phyloP scores from a whole-genome alignment of 805 yeast species.

The Pichia paraexigua region DNA sequence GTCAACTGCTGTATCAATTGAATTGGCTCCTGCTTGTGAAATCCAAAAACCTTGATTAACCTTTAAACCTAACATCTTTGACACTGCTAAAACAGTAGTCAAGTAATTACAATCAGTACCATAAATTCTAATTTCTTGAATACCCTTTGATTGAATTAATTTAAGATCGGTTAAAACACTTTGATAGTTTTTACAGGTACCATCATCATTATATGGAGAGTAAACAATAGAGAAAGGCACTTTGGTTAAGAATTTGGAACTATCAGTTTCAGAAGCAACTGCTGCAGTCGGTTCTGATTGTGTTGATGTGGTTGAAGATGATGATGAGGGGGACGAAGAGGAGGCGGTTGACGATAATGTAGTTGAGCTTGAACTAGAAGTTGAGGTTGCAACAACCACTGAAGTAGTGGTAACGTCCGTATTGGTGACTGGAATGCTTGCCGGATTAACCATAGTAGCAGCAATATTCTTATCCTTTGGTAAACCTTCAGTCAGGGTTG shows the following conservation, averaged over 20 bases:
- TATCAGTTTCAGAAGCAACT: conserved; percentile 22
- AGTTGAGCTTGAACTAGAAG: conserved; percentile 2
- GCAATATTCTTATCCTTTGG: conserved; percentile 9
- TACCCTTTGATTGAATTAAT: conserved; percentile 51
- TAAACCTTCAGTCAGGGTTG: conserved; percentile 11
- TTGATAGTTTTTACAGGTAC: conserved; percentile 54
- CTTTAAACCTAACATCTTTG: conserved; percentile 50
- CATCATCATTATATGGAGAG: conserved; percentile 68
- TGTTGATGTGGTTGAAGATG: conserved; percentile 23
- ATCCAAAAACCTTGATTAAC: conserved; percentile 91
- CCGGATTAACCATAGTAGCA: conserved; percentile 9
- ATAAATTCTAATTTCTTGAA: conserved; percentile 63
- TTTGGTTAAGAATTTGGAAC: conserved; percentile 23
- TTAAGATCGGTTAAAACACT: conserved; percentile 52
- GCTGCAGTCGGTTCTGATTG: neutral
- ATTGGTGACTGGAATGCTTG: conserved; percentile 17
- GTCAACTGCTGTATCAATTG: conserved; percentile 53
- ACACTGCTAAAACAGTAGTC: conserved; percentile 54
- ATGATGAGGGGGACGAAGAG: conserved; percentile 20
- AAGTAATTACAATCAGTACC: conserved; percentile 81
- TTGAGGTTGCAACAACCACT: conserved; percentile 6
- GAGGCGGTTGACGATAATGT: conserved; percentile 9
- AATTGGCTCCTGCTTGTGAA: conserved; percentile 50
- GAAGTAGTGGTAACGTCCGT: conserved; percentile 15
- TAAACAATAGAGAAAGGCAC: conserved; percentile 58